A percentile compares a stretch with the other conserved stretches of the same genome.
Evolutionary conservation across 2,329 filamentous ascomycete species (phyloP).

Genomic region (Trichoderma cornu-damae): DNA sequence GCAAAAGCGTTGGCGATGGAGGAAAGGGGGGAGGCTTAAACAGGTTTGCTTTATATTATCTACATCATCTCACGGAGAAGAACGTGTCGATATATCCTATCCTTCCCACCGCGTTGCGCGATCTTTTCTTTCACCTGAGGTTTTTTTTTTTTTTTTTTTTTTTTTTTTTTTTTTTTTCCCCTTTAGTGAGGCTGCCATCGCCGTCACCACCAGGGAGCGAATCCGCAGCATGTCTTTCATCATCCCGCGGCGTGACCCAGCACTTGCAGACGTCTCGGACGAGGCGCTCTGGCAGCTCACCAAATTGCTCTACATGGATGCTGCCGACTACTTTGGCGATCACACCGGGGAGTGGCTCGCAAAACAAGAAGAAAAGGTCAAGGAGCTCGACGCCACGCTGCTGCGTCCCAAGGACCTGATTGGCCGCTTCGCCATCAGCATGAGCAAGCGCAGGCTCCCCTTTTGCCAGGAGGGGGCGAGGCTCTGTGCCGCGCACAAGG

Average conservation of each 20-base stretch:
- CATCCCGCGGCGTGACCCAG: conserved; percentile 19
- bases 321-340: conserved; percentile 17
- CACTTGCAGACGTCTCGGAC: conserved; percentile 22
- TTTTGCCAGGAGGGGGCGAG: conserved; percentile 30
- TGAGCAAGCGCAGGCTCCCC: conserved; percentile 25
- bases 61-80: not conserved
- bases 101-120: too few species aligned
- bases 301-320: conserved; percentile 35
- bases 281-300: conserved; percentile 33
- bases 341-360: conserved; percentile 36
- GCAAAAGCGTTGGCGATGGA: not conserved
- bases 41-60: too few species aligned
- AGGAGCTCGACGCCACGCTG: conserved; percentile 19
- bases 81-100: too few species aligned
- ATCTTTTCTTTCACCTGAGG: not conserved
- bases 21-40: not conserved
- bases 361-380: conserved; percentile 29
- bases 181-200: not conserved
- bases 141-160: too few species aligned
- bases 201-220: not conserved
- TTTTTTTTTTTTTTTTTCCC: not conserved
- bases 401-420: conserved; percentile 29
- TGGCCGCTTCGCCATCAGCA: conserved; percentile 31
- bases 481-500: conserved; percentile 39
- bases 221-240: conserved; percentile 20